Conservation (phyloP, 2,329 filamentous ascomycete species). For the Cladosporium sp. region DNA sequence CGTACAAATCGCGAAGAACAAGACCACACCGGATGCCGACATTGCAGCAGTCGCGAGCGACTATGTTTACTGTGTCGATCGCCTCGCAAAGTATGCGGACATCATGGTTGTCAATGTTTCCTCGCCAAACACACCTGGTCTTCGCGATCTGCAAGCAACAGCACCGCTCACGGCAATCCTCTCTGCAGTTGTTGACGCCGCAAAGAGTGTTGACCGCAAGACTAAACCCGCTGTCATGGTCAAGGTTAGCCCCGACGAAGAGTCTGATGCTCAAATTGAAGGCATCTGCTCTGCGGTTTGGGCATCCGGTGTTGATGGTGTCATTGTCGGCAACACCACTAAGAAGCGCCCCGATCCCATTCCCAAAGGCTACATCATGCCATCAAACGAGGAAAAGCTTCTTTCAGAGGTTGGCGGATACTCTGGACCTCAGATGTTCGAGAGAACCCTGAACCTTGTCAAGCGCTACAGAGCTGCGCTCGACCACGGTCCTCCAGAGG, state of each 20-base stretch:
- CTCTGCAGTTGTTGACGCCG: constrained; percentile 75
- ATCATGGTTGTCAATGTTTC: constrained; percentile 98
- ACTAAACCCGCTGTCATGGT: constrained; percentile 85
- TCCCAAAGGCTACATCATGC: constrained; percentile 61
- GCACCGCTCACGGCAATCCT: constrained; percentile 79
- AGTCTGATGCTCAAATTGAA: constrained; percentile 74
- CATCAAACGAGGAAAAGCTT: constrained; percentile 60
- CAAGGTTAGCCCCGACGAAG: constrained; percentile 95
- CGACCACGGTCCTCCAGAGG: constrained; percentile 39
- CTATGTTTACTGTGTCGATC: constrained; percentile 84
- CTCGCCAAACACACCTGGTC: constrained; percentile 89
- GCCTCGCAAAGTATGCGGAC: constrained; percentile 82
- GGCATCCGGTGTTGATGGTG: constrained; percentile 80
- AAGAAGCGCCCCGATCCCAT: constrained; percentile 70
- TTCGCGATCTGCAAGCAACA: constrained; percentile 78
- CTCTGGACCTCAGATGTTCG: constrained; percentile 85
- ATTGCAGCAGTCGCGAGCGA: constrained; percentile 72
- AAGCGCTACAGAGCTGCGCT: constrained; percentile 62
- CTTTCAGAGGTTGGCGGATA: constrained; percentile 79
- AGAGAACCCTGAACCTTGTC: constrained; percentile 72
- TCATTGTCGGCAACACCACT: constrained; percentile 97
- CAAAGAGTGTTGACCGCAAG: constrained; percentile 62
- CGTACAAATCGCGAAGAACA: constrained; percentile 97
- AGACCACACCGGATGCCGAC: constrained; percentile 78
- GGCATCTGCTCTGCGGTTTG: constrained; percentile 85